Conservation (phyloP, 2,329 filamentous ascomycete genomes). For the Teratosphaeriaceae sp. region DNA sequence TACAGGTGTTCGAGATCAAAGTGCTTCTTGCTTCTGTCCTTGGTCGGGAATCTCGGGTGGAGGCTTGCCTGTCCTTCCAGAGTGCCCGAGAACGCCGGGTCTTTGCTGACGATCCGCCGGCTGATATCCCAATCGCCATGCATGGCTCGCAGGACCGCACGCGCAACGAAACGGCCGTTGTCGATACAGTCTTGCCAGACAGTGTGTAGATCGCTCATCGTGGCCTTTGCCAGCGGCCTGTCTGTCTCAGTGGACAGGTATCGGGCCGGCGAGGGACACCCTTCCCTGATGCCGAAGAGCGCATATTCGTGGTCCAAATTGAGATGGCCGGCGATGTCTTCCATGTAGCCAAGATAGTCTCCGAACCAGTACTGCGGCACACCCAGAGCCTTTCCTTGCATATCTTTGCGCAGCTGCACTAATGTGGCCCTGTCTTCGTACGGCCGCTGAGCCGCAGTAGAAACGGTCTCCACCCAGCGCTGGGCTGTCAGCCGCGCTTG, state of each 20-base stretch:
- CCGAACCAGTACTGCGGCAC: slow-evolving; percentile 73
- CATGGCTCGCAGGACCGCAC: slow-evolving; percentile 26
- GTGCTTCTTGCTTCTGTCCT: slow-evolving; percentile 11
- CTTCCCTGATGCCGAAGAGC: slow-evolving; percentile 44
- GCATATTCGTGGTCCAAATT: slow-evolving; percentile 41
- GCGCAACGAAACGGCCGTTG: slow-evolving; percentile 21
- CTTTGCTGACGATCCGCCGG: slow-evolving; percentile 21
- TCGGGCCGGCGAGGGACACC: slow-evolving; percentile 33
- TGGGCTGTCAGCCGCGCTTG: slow-evolving; percentile 64
- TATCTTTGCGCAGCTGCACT: slow-evolving; percentile 42
- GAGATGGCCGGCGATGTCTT: slow-evolving; percentile 58
- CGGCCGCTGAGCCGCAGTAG: slow-evolving; percentile 3
- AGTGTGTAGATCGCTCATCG: slow-evolving; percentile 41
- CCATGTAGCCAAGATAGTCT: slow-evolving; percentile 71
- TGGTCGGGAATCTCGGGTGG: slow-evolving; percentile 22
- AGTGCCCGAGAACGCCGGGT: slow-evolving; percentile 20
- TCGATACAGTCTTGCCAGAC: slow-evolving; percentile 19
- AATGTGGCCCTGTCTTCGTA: slow-evolving; percentile 41
- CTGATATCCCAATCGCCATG: slow-evolving; percentile 27
- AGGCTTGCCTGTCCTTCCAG: slow-evolving; percentile 25
- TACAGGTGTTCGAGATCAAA: slow-evolving; percentile 30
- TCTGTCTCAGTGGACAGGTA: slow-evolving; percentile 24
- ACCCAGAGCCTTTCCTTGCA: slow-evolving; percentile 38
- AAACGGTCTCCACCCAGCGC: slow-evolving; percentile 48
- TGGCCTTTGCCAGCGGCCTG: slow-evolving; percentile 36